phyloP scores from a whole-genome alignment of 2,329 filamentous ascomycete species.

The Verticillium tricorpus region DNA sequence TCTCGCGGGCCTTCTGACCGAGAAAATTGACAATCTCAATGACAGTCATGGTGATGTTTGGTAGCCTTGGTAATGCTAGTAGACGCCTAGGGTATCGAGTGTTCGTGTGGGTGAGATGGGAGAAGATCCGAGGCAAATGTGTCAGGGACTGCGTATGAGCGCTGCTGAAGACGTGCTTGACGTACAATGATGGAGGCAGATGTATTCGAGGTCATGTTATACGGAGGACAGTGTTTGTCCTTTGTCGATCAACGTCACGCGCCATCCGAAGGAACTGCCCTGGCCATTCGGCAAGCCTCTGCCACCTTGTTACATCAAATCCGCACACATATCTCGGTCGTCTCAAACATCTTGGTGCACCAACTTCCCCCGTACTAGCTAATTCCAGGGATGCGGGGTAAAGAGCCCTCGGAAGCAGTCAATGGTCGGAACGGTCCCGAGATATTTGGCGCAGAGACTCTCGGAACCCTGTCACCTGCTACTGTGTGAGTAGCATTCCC shows the following conservation, averaged over 20 bases:
- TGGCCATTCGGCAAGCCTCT: not conserved
- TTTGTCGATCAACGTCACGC: not conserved
- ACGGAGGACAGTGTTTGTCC: not conserved
- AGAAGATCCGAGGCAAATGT: not conserved
- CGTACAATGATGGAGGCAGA: not conserved
- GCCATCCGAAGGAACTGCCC: not conserved
- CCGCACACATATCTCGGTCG: not conserved
- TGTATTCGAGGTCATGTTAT: not conserved
- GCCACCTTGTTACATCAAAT: not conserved
- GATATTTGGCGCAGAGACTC: not conserved
- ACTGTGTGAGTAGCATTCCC: not conserved
- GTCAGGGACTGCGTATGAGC: not conserved
- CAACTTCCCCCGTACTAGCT: not conserved
- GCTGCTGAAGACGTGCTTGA: not conserved
- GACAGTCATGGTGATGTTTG: conserved; percentile 19
- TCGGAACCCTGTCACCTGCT: not conserved
- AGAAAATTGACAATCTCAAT: conserved; percentile 16
- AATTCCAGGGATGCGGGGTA: not conserved
- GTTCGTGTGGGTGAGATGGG: not conserved
- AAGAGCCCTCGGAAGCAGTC: not conserved
- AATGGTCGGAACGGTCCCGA: not conserved
- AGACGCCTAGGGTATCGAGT: not conserved
- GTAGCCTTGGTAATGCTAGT: not conserved
- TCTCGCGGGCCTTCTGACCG: conserved; percentile 13
- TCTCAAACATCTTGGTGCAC: not conserved